Base-by-base conservation (phyloP, 345 rosid genomes). In the Bruguiera sexangula region DNA sequence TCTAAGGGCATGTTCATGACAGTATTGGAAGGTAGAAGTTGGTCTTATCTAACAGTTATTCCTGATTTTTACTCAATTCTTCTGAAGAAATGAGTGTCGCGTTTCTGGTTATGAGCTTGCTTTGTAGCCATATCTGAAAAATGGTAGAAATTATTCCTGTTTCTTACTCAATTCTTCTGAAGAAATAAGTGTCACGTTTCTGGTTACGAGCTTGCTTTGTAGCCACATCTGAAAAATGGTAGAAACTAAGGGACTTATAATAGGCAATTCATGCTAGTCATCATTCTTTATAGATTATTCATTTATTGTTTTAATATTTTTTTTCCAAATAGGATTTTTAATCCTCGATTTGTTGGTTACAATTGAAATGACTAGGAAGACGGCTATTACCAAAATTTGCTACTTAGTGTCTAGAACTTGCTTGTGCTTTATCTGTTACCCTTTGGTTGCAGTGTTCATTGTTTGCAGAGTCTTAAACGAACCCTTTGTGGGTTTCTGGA, bases 101-200 rank as follows among this genome's bases (percentile, higher is more conserved):
- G 59, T 81, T 68, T 75, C 72, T 58, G 93, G 91, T 80, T 94
- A 82, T 75, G 92, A 91, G 79, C 85, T 94, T 74, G 89, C 88
- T 67, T 77, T 94, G 74, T 37, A 37, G 43, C 11, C 43, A 9
- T 37, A 37, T 8, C 96, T 50, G 89, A 85, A 73, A 90, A 78
- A 78, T 37, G 96, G 86, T 78, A 73, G 56, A 69, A 81, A 85
- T 6, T 86, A 79, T 27, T 27, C 29, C 29, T 1, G 29, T 27
- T 97, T 4, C 88, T 94, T 64, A 88, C 93, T 21, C 91, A 6
- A 85, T 89, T 94, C 84, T 94, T 94, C 87, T 91, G 96, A 57
- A 88, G 79, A 82, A 85, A 86, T 60, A 90, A 96, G 75, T 76
- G 76, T 70, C 96, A 94, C 39, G 56, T 81, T 68, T 75, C 72